A percentile compares a stretch with the other conserved stretches of the same genome.
Conservation (phyloP, 306 rosid genomes). For the Myrica gale region DNA sequence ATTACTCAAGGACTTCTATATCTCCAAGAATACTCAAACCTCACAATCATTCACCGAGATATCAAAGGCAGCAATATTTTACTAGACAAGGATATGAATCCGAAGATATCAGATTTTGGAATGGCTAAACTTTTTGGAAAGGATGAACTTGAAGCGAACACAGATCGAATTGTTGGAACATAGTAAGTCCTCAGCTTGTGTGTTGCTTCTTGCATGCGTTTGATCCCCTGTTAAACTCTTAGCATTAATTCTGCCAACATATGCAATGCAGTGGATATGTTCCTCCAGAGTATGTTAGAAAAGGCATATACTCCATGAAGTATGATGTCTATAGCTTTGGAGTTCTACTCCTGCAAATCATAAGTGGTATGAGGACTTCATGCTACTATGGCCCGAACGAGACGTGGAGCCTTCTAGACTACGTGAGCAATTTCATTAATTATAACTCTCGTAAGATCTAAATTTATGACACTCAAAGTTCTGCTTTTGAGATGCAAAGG, state of each 20-base stretch:
- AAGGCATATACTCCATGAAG: slow-evolving; percentile 33
- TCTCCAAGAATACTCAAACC: slow-evolving; percentile 38
- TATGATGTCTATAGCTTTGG: not conserved
- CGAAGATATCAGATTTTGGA: slow-evolving; percentile 45
- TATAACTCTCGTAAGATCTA: not conserved
- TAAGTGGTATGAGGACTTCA: slow-evolving; percentile 33
- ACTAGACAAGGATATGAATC: slow-evolving; percentile 22
- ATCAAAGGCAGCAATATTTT: slow-evolving; percentile 41
- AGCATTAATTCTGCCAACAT: not conserved
- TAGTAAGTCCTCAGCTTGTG: slow-evolving; percentile 18
- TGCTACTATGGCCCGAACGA: slow-evolving; percentile 16
- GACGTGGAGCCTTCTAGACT: slow-evolving; percentile 28
- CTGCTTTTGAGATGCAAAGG: not conserved
- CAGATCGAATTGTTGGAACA: slow-evolving; percentile 40
- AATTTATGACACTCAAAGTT: not conserved
- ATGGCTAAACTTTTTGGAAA: slow-evolving; percentile 33
- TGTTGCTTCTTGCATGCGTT: not conserved
- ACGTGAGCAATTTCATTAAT: slow-evolving; percentile 24
- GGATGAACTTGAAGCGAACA: slow-evolving; percentile 35
- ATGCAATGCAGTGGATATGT: slow-evolving; percentile 35
- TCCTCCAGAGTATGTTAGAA: slow-evolving; percentile 32
- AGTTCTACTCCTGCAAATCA: slow-evolving; percentile 36
- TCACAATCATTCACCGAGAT: slow-evolving; percentile 35
- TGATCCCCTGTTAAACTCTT: not conserved
- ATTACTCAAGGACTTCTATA: slow-evolving; percentile 40